Evolutionary conservation across 306 rosid species (phyloP).

Genomic region (Benincasa hispida): DNA sequence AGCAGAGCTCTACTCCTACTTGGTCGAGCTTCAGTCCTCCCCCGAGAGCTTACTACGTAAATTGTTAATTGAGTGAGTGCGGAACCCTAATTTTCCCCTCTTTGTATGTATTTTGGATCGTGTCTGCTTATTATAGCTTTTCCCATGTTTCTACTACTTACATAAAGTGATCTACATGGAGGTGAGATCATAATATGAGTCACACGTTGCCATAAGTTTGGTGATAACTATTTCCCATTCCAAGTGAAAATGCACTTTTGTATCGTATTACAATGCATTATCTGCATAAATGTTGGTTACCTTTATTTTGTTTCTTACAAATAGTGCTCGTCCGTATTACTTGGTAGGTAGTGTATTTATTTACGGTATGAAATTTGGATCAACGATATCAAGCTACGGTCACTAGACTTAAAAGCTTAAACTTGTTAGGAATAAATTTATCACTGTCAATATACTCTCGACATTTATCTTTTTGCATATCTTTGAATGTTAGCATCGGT

Average conservation of each 20-base stretch:
- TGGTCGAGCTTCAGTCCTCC: constrained; percentile 79
- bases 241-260: neutral
- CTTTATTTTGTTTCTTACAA: neutral
- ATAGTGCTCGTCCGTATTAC: neutral
- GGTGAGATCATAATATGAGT: neutral
- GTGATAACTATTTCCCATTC: neutral
- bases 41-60: constrained; percentile 69
- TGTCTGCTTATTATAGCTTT: too few relatives aligned
- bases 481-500: neutral
- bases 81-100: constrained; percentile 6
- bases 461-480: neutral
- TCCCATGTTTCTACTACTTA: neutral
- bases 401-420: neutral
- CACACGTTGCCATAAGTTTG: neutral
- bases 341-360: neutral
- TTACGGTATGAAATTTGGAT: neutral
- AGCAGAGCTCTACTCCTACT: constrained; percentile 65
- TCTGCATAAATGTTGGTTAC: neutral
- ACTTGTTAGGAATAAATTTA: neutral
- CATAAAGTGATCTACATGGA: neutral
- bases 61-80: constrained; percentile 67
- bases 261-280: neutral
- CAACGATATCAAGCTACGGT: neutral
- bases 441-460: neutral
- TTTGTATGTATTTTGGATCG: neutral